Evolutionary conservation across 441 rosid species (phyloP).

Genomic region (Gossypium schwendimanii): DNA sequence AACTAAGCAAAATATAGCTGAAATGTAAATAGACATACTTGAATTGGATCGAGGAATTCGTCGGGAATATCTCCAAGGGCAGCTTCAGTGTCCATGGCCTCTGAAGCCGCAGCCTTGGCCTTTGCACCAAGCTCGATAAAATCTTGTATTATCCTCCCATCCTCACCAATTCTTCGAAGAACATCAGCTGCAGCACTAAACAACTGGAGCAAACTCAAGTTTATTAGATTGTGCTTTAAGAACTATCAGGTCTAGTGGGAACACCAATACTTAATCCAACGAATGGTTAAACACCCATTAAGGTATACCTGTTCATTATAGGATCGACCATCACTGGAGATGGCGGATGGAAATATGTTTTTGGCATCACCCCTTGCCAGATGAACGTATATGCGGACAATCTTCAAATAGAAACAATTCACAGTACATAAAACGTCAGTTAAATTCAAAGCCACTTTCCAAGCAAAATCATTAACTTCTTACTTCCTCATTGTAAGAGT

Average conservation of each 20-base stretch:
- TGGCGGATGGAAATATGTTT: conserved; percentile 79
- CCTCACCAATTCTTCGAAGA: conserved; percentile 78
- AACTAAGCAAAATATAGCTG: neutral
- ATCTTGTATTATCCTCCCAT: conserved; percentile 57
- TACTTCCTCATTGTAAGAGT: neutral
- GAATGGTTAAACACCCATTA: neutral
- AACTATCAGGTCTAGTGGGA: neutral
- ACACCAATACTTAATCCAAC: neutral
- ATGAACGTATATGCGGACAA: conserved; percentile 82
- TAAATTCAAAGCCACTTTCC: neutral
- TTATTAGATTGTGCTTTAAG: conserved; percentile 17
- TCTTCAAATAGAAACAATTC: conserved; percentile 36
- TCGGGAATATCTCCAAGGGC: conserved; percentile 88
- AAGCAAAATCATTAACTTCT: neutral
- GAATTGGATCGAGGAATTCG: conserved; percentile 97
- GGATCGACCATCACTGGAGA: conserved; percentile 92
- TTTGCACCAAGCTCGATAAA: conserved; percentile 72
- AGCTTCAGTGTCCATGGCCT: conserved; percentile 95
- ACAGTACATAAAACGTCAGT: neutral
- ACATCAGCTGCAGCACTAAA: conserved; percentile 84
- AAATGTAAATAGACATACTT: conserved; percentile 32
- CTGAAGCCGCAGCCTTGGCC: conserved; percentile 86
- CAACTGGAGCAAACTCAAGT: conserved; percentile 40
- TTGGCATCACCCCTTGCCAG: conserved; percentile 77
- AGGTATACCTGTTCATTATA: conserved; percentile 77